A percentile compares a stretch with the other conserved stretches of the same genome.
phyloP scores from a whole-genome alignment of 495 filamentous ascomycete species.

The Penicillium odoratum region DNA sequence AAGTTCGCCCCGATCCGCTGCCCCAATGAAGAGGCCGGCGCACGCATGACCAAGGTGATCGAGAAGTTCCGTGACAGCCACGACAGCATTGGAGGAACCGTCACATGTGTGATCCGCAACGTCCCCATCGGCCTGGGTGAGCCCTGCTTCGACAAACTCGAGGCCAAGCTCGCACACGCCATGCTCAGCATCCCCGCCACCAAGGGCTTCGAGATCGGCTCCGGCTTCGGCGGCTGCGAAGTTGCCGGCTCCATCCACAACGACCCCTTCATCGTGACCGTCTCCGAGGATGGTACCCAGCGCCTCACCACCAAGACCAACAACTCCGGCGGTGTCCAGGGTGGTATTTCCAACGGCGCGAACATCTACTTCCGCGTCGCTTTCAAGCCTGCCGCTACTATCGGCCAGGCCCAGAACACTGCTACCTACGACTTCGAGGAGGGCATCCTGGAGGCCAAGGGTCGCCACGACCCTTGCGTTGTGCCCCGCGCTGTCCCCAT shows the following conservation, averaged over 20 bases:
- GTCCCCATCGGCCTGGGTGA: constrained; percentile 86
- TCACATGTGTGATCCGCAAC: constrained; percentile 94
- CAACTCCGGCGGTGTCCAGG: constrained; percentile 95
- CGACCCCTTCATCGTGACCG: constrained; percentile 75
- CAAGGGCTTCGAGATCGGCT: constrained; percentile 96
- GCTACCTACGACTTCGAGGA: constrained; percentile 73
- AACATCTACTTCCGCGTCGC: constrained; percentile 93
- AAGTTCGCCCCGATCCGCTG: constrained; percentile 81
- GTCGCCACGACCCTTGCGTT: constrained; percentile 93
- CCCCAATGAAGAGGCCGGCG: constrained; percentile 63
- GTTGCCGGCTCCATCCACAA: constrained; percentile 91
- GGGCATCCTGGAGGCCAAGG: constrained; percentile 88
- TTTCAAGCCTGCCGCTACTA: constrained; percentile 96
- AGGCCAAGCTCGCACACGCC: constrained; percentile 89
- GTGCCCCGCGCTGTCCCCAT: constrained; percentile 93
- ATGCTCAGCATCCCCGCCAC: constrained; percentile 98
- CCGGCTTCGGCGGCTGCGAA: constrained; percentile 86
- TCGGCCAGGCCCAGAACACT: constrained; percentile 87
- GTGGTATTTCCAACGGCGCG: constrained; percentile 93
- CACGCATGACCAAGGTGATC: constrained; percentile 77
- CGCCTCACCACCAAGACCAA: constrained; percentile 88
- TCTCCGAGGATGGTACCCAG: constrained; percentile 40
- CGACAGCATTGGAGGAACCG: constrained; percentile 94
- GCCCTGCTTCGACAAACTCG: constrained; percentile 94
- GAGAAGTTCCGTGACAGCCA: constrained; percentile 72